Conservation (phyloP, 192 early-diverging fungal genomes). For the Linnemannia schmuckeri region DNA sequence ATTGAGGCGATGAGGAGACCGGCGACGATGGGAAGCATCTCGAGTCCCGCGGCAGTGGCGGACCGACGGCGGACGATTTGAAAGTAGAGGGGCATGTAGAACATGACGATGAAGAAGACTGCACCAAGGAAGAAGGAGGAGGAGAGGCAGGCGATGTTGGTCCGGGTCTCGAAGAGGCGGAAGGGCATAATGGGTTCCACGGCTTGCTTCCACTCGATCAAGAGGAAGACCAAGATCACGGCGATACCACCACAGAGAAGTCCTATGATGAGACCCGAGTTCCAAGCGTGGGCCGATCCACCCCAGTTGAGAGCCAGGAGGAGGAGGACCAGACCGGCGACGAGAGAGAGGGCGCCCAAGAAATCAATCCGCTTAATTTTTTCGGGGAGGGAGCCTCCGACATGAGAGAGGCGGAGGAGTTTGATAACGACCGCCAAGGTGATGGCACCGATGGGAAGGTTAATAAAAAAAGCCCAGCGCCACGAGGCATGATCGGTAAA, state of each 20-base stretch:
- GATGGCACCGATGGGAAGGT: constrained; percentile 67
- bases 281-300: constrained; percentile 78
- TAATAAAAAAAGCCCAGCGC: constrained; percentile 73
- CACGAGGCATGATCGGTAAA: constrained; percentile 69
- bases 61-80: constrained; percentile 64
- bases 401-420: constrained; percentile 66
- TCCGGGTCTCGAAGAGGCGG: constrained; percentile 67
- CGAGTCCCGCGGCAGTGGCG: constrained; percentile 78
- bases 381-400: constrained; percentile 55
- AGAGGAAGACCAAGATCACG: constrained; percentile 63
- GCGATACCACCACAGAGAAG: constrained; percentile 66
- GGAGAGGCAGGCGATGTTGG: constrained; percentile 47
- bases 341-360: constrained; percentile 64
- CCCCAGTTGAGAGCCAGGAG: constrained; percentile 82
- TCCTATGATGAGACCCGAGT: constrained; percentile 63
- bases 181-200: constrained; percentile 78
- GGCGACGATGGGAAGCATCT: constrained; percentile 80
- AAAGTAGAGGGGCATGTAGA: constrained; percentile 80
- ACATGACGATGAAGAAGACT: constrained; percentile 66
- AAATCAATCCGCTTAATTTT: constrained; percentile 78
- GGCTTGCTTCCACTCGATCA: constrained; percentile 76
- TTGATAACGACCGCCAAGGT: constrained; percentile 52
- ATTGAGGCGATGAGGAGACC: constrained; percentile 74
- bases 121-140: constrained; percentile 56
- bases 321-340: constrained; percentile 66